Percentiles rank a stretch among this genome's conserved stretches.
phyloP scores from a whole-genome alignment of 1,284 basidiomycete species.

The Sphagnurus paluster region DNA sequence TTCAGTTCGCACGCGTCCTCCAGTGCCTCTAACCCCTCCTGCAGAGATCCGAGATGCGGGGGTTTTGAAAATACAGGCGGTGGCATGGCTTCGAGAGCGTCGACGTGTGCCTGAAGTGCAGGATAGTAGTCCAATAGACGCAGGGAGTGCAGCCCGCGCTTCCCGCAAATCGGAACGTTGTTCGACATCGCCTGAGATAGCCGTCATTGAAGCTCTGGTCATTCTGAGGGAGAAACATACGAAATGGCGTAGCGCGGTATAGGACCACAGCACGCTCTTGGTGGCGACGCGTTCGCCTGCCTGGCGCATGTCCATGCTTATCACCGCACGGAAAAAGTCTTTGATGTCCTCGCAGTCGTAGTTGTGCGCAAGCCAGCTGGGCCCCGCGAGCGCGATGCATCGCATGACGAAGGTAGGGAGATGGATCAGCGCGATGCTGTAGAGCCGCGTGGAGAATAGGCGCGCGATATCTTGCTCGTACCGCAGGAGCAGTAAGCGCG shows the following conservation, averaged over 20 bases:
- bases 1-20: constrained; percentile 61
- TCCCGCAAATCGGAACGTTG: constrained; percentile 59
- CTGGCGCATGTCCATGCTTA: constrained; percentile 72
- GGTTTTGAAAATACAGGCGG: constrained; percentile 59
- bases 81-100: constrained; percentile 55
- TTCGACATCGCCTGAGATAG: constrained; percentile 67
- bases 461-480: constrained; percentile 71
- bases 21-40: constrained; percentile 55
- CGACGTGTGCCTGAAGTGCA: constrained; percentile 58
- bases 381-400: constrained; percentile 57
- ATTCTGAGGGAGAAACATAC: constrained; percentile 44
- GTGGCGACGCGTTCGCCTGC: constrained; percentile 73
- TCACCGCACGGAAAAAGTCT: constrained; percentile 64
- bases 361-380: constrained; percentile 66
- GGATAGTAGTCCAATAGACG: constrained; percentile 60
- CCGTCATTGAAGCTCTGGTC: no score
- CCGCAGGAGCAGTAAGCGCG: constrained; percentile 59
- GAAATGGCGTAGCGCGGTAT: constrained; percentile 71
- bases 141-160: constrained; percentile 62
- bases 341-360: constrained; percentile 66
- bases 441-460: constrained; percentile 66
- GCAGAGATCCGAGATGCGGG: constrained; percentile 56
- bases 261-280: constrained; percentile 74
- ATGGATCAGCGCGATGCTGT: constrained; percentile 59
- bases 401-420: constrained; percentile 67